Conservation (phyloP, 2,329 filamentous ascomycete species). For the Clarireedia monteithiana region DNA sequence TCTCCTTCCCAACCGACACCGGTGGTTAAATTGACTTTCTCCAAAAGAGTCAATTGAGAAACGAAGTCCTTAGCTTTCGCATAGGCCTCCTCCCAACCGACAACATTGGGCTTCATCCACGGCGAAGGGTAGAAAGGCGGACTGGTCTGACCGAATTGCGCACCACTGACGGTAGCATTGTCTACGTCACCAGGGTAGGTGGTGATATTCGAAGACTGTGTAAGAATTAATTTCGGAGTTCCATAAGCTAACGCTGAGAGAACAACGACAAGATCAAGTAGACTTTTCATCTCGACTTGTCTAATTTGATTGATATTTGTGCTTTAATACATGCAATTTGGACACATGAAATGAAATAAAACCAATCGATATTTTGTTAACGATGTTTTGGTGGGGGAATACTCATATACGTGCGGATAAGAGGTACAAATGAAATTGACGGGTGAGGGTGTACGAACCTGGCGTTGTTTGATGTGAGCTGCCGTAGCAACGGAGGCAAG, state of each 20-base stretch:
- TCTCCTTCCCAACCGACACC: constrained; percentile 45
- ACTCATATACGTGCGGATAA: too few relatives aligned
- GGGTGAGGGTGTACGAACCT: too few relatives aligned
- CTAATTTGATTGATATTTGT: too few relatives aligned
- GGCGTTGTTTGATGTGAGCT: too few relatives aligned
- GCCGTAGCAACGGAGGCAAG: too few relatives aligned
- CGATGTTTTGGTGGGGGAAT: too few relatives aligned
- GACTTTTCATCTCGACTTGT: not conserved
- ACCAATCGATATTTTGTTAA: too few relatives aligned
- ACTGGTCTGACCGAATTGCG: constrained; percentile 4
- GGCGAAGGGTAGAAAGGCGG: constrained; percentile 9
- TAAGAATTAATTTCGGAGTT: constrained; percentile 1
- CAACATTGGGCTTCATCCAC: constrained; percentile 8
- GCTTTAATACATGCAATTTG: too few relatives aligned
- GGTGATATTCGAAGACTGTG: not conserved
- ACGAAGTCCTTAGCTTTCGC: constrained; percentile 61
- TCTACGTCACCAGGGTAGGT: constrained; percentile 5
- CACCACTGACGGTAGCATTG: not conserved
- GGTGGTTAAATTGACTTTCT: constrained; percentile 91
- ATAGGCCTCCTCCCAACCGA: constrained; percentile 62
- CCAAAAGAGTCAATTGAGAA: constrained; percentile 66
- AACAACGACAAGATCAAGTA: constrained; percentile 2
- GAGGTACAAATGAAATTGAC: too few relatives aligned
- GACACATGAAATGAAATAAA: too few relatives aligned
- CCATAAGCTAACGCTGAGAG: not conserved